Percentiles rank a stretch among this genome's conserved stretches.
Evolutionary conservation across 2,329 filamentous ascomycete species (phyloP).

Genomic region (Fusarium sp.): DNA sequence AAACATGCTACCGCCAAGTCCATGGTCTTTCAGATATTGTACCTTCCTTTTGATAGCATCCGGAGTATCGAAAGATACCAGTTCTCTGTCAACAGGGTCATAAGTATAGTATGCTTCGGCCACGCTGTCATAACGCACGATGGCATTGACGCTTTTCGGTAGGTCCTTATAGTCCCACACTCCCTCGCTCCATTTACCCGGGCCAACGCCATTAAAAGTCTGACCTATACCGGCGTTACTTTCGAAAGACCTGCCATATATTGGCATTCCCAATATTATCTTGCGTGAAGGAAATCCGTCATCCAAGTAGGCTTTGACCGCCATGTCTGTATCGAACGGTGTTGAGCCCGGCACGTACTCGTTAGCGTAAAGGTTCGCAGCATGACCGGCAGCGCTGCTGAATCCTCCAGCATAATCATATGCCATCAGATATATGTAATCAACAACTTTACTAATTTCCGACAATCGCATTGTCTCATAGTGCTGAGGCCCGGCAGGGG

Average conservation of each 20-base stretch:
- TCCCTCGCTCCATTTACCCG: constrained; percentile 15
- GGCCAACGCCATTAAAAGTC: constrained; percentile 4
- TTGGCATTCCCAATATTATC: constrained; percentile 19
- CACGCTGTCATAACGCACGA: constrained; percentile 3
- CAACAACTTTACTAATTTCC: constrained; percentile 3
- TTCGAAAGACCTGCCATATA: constrained; percentile 22
- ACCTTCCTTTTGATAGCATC: constrained; percentile 17
- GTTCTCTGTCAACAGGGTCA: constrained; percentile 7
- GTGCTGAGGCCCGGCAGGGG: constrained; percentile 8
- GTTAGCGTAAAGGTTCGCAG: constrained; percentile 58
- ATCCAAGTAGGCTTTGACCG: constrained; percentile 10
- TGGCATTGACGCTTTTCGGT: constrained; percentile 2
- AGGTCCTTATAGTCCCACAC: constrained; percentile 26
- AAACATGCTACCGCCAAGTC: constrained; percentile 24
- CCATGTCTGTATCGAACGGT: constrained; percentile 7
- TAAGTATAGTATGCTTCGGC: constrained; percentile 19
- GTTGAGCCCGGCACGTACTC: background rate
- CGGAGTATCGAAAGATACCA: constrained; percentile 21
- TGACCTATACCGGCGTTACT: constrained; percentile 12
- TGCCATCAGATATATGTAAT: constrained; percentile 19
- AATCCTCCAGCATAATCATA: constrained; percentile 16
- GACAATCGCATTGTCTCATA: constrained; percentile 9
- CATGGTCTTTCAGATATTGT: constrained; percentile 7
- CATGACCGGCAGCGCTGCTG: constrained; percentile 49
- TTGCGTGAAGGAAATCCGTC: constrained; percentile 12